Evolutionary conservation across 768 basidiomycete genomes (phyloP), one percentile per base, ranked within the genome.

Genomic region (Termitomyces sp.): DNA sequence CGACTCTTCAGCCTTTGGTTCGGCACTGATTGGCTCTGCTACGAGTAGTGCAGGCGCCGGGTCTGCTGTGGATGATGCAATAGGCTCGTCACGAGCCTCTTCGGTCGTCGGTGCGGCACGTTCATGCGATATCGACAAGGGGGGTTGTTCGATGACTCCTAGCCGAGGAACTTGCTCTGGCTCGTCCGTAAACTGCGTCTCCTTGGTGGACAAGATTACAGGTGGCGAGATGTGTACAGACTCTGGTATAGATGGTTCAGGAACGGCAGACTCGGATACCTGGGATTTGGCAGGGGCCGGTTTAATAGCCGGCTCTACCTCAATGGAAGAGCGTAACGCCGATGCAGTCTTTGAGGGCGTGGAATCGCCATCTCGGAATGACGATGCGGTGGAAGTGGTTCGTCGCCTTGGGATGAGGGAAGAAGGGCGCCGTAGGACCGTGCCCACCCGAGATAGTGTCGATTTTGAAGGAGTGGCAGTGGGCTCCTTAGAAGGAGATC

Each of bases 331-430:
- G 19, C 45, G 50, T 29, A 29, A 5, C 50, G 38, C 38, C n/a
- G 50, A 37, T 34, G 51, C 25, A n/a, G 45, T n/a, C 45, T 58
- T 58, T 27, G 57, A 40, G 50, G 44, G 41, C 14, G 11, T 53
- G 19, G 56, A 45, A 12, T 46, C 37, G 0, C 16, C 56, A 47
- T 58, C 57, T 41, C 45, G 42, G 10, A 47, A 23, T 10, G 57
- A 58, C 0, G 57, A 58, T 32, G 51, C 40, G 42, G 40, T 52
- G 19, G 57, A 58, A 4, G 51, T 53, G 29, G 57, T 58, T 29
- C 57, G 57, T 40, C 57, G 57, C 34, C 57, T 53, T 16, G 57
- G 57, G 27, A 58, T 58, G 34, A 58, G 57, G 17, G 57, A 53
- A 42, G 57, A 58, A 29, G 56, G 50, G 16, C 57, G 44, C 23